A percentile compares a stretch with the other conserved stretches of the same genome.
Conservation (phyloP, 257 asterid species). For the Primulina eburnea region DNA sequence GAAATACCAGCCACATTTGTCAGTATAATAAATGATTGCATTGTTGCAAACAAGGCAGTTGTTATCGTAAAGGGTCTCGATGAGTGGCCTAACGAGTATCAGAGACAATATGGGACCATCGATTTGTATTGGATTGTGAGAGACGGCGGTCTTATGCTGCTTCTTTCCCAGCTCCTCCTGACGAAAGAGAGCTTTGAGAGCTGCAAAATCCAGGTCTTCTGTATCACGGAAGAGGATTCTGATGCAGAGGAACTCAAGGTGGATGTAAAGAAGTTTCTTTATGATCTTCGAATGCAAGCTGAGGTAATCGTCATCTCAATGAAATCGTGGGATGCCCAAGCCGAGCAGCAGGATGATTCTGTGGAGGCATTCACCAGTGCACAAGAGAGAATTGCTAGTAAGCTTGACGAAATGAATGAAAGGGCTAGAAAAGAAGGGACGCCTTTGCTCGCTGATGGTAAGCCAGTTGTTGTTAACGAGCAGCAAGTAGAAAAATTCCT, state of each 20-base stretch:
- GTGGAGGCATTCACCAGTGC: slow-evolving; percentile 73
- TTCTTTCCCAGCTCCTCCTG: slow-evolving; percentile 89
- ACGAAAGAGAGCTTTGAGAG: slow-evolving; percentile 93
- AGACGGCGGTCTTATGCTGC: slow-evolving; percentile 98
- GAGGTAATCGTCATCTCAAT: slow-evolving; percentile 90
- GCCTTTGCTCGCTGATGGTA: slow-evolving; percentile 74
- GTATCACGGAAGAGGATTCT: slow-evolving; percentile 95
- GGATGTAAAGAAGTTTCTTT: slow-evolving; percentile 85
- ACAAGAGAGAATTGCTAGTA: slow-evolving; percentile 58
- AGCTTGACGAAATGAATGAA: slow-evolving; percentile 58
- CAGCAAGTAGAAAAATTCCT: slow-evolving; percentile 85
- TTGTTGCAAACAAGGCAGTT: slow-evolving; percentile 94
- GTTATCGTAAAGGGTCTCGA: slow-evolving; percentile 95
- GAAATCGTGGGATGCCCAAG: slow-evolving; percentile 85
- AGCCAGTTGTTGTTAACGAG: slow-evolving; percentile 62
- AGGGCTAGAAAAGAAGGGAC: slow-evolving; percentile 52
- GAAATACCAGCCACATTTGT: slow-evolving; percentile 92
- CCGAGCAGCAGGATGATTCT: slow-evolving; percentile 75
- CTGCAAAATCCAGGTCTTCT: slow-evolving; percentile 93
- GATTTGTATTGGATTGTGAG: slow-evolving; percentile 96
- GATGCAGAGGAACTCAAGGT: slow-evolving; percentile 90
- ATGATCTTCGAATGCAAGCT: slow-evolving; percentile 96
- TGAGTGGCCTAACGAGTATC: slow-evolving; percentile 98
- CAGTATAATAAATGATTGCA: slow-evolving; percentile 89
- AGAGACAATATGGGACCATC: slow-evolving; percentile 86